Base-by-base conservation (phyloP, 108 stramenopile genomes). In the Discostella pseudostelligera region DNA sequence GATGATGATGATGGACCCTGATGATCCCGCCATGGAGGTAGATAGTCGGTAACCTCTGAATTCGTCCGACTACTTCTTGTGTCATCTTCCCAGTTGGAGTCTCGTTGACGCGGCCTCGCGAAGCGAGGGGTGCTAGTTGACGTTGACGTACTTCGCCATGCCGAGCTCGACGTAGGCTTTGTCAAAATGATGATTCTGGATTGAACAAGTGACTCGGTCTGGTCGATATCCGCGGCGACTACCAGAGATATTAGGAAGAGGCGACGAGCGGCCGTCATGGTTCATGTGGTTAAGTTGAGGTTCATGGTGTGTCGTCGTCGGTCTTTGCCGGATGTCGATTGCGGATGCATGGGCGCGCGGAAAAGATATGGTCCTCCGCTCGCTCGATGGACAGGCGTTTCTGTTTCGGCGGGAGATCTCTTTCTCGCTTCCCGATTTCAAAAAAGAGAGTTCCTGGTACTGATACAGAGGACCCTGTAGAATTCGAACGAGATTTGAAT, bases 41-140 rank as follows among this genome's bases (percentile, higher is more conserved):
- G 62, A 35, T 56, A 71, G 32, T 71, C 70, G 4, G 70, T 61
- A 40, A 71, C 54, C 13, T 71, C 61, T 3, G 61, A 13, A 45
- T 62, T 71, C 40, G 55, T 57, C 5, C 70, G 62, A 25, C 59
- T 62, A 32, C 59, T 62, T 8, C 43, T 37, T n/a, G 54, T 55
- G 22, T 71, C 70, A 29, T 71, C 61, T 56, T 71, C 70, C 70
- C 70, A 71, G 36, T 71, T 71, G 56, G 50, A 54, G 20, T 47
- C 45, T 10, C 28, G 12, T 0, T 61, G 55, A 35, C 70, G 70
- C 17, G 54, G 56, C 32, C 35, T 50, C 5, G 54, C 58, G 43
- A 58, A 46, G 36, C 36, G 39, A n/a, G 40, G 22, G 44, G 59
- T 44, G 44, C 22, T n/a, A 3, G 12, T 28, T 4, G 50, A 11